A percentile compares a stretch with the other conserved stretches of the same genome.
These are phyloP conservation scores for Chondrostereum purpureum DNA, from an alignment of 1,284 basidiomycete genomes.

Conservation along the genomic window DNA sequence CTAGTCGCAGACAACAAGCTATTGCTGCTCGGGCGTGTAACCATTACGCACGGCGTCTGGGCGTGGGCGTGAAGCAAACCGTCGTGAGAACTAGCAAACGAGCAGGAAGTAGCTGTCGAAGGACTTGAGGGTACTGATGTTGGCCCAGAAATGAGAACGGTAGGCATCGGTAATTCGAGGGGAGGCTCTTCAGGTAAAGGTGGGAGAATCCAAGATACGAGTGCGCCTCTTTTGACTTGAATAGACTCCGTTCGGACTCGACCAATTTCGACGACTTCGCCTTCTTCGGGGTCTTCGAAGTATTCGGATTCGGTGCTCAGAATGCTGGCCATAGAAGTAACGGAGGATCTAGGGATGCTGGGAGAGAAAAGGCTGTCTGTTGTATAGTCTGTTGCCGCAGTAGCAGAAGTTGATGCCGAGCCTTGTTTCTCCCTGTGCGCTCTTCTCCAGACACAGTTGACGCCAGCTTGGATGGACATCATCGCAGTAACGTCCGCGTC, in stretches of 20 bases:
- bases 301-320: slow-evolving; percentile 15
- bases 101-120: slow-evolving; percentile 7
- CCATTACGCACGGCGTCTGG: slow-evolving; percentile 23
- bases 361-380: slow-evolving; percentile 8
- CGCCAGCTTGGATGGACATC: slow-evolving; percentile 17
- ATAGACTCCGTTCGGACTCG: slow-evolving; percentile 40
- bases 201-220: slow-evolving; percentile 24
- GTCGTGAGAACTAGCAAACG: too few relatives aligned
- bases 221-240: slow-evolving; percentile 37
- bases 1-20: slow-evolving; percentile 29
- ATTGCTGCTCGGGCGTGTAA: slow-evolving; percentile 29
- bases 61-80: slow-evolving; percentile 14
- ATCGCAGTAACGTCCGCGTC: slow-evolving; percentile 17
- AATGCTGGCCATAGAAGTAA: slow-evolving; percentile 22
- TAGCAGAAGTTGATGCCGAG: slow-evolving; percentile 9
- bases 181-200: slow-evolving; percentile 12
- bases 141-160: slow-evolving; percentile 18
- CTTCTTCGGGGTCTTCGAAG: slow-evolving; percentile 23
- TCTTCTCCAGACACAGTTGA: slow-evolving; percentile 16
- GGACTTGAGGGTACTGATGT: slow-evolving; percentile 8
- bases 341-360: slow-evolving; percentile 11
- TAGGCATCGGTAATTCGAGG: too few relatives aligned
- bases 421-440: slow-evolving; percentile 13
- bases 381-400: background rate
- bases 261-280: slow-evolving; percentile 32